Conservation (phyloP, 2,329 filamentous ascomycete genomes). For the Chrysoporthe cubensis region DNA sequence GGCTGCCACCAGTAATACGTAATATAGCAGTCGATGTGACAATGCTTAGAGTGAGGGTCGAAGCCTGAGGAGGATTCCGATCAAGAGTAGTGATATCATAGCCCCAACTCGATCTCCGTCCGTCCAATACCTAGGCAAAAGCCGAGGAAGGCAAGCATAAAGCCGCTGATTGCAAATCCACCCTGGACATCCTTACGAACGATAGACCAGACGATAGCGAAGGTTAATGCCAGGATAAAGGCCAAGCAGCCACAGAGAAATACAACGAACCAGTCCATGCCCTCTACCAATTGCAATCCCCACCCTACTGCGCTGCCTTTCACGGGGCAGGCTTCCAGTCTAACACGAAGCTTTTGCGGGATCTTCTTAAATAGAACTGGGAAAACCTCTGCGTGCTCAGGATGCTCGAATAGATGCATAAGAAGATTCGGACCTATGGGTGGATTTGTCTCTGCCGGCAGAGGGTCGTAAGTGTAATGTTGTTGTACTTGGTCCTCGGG, state of each 20-base stretch:
- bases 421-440: constrained; percentile 36
- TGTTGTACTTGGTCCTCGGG: constrained; percentile 14
- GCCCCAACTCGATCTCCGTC: constrained; percentile 10
- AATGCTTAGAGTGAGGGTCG: neutral
- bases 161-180: constrained; percentile 36
- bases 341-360: constrained; percentile 35
- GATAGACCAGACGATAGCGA: constrained; percentile 33
- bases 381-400: constrained; percentile 32
- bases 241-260: constrained; percentile 31
- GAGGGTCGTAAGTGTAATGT: constrained; percentile 35
- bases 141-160: constrained; percentile 33
- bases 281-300: constrained; percentile 37
- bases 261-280: constrained; percentile 32
- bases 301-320: constrained; percentile 35
- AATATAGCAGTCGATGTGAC: neutral
- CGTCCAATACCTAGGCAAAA: constrained; percentile 31
- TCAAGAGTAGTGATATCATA: neutral
- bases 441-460: constrained; percentile 33
- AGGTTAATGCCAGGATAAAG: constrained; percentile 30
- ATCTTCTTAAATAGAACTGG: constrained; percentile 33
- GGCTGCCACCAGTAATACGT: neutral
- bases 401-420: constrained; percentile 36
- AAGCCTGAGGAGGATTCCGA: neutral
- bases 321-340: constrained; percentile 32
- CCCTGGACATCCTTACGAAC: constrained; percentile 34